Evolutionary conservation across 768 basidiomycete species (phyloP).

Genomic region (Russula abietina): DNA sequence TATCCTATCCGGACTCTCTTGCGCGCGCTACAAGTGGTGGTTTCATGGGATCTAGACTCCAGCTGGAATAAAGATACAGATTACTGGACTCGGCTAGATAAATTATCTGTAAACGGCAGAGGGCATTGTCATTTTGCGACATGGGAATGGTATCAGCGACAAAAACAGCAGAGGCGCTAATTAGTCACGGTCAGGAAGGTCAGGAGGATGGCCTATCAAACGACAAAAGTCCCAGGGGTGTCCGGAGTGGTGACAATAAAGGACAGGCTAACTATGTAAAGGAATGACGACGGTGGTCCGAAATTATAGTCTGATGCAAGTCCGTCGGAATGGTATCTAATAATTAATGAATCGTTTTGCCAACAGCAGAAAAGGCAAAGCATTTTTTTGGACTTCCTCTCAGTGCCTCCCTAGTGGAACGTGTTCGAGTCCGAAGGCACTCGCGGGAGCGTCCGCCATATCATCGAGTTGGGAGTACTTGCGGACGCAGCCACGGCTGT

Average conservation of each 20-base stretch:
- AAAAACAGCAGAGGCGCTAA: no score
- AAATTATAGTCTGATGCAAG: background rate
- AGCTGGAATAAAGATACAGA: no score
- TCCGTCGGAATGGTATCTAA: background rate
- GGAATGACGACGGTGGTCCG: background rate
- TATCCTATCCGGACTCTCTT: no score
- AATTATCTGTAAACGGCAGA: no score
- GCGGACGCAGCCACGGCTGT: background rate
- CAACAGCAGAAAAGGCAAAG: no score
- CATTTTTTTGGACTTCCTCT: background rate
- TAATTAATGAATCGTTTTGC: background rate
- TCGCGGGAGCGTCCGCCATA: constrained; percentile 6
- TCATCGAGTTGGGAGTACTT: background rate
- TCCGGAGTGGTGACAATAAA: background rate
- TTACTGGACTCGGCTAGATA: no score
- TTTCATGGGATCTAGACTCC: no score
- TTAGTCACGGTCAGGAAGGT: no score
- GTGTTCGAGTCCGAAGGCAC: constrained; percentile 27
- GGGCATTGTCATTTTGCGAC: no score
- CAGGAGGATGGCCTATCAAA: background rate
- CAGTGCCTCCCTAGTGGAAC: constrained; percentile 18
- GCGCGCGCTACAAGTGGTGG: no score
- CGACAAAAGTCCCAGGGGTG: background rate
- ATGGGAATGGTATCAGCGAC: no score
- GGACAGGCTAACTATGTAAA: background rate